Base-by-base conservation (phyloP, 108 stramenopile species). In the Ochromonas danica region DNA sequence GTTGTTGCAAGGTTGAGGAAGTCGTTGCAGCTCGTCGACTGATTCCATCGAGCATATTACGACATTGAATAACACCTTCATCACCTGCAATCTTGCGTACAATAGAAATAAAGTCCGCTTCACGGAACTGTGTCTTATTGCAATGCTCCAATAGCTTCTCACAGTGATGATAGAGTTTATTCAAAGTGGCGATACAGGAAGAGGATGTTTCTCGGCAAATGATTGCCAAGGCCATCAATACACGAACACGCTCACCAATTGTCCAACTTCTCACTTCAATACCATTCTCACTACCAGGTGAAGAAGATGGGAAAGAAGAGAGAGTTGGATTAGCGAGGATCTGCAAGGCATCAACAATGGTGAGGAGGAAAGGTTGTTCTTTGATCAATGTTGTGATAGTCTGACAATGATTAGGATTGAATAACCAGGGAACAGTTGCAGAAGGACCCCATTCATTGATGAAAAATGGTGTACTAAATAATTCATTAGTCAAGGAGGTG, bases 391-490 rank as follows among this genome's bases (percentile, higher is more conserved):
- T 25, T 33, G 10, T 60, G 10, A 75, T 42, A 31, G 28, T 14
- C 31, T 22, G 10, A 14, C 14, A 40, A 36, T 75, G n/a, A 6
- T 60, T 17, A 27, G 17, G 10, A 27, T 27, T 33, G 10, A 75
- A 75, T 10, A 60, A 6, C 72, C 72, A 75, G 10, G 72, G 72
- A 6, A 75, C 40, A 6, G n/a, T 14, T 28, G 72, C 72, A 27
- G 72, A 42, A 10, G 36, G 27, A 14, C 72, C 72, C 72, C 72
- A 75, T 41, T 75, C 40, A 25, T 75, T 33, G 31, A 75, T 41
- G 28, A 33, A 75, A 36, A 75, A 75, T 14, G 36, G 40, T 14
- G 40, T 14, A 38, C 67, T 22, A 42, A 40, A 38, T 14, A 70
- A 70, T 3, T 33, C 40, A 25, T 39, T 60, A 3, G 40, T 42